Conservation (phyloP, 1,284 basidiomycete species). For the Ustilago shanxiensis region DNA sequence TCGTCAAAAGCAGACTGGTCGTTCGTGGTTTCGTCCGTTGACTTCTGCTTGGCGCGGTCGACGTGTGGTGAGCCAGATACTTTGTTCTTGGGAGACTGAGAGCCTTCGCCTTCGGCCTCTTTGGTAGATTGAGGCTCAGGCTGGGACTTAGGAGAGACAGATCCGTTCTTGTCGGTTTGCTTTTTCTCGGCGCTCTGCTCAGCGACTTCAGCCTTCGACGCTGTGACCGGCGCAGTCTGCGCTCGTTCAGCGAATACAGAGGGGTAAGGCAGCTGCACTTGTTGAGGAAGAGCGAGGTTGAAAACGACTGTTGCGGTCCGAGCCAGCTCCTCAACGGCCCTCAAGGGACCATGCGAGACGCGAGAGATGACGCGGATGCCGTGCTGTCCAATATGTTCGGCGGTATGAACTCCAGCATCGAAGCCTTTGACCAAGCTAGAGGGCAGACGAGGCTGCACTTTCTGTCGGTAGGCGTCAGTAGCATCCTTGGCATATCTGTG, state of each 20-base stretch:
- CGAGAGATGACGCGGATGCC: slow-evolving; percentile 18
- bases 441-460: slow-evolving; percentile 37
- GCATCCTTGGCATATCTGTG: slow-evolving; percentile 27
- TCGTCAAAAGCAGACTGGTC: slow-evolving; percentile 2
- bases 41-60: background rate
- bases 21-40: background rate
- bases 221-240: background rate
- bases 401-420: slow-evolving; percentile 25
- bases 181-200: slow-evolving; percentile 11
- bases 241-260: slow-evolving; percentile 31
- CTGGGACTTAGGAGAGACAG: background rate
- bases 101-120: slow-evolving; percentile 5
- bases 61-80: slow-evolving; percentile 33
- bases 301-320: slow-evolving; percentile 29
- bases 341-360: slow-evolving; percentile 33
- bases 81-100: slow-evolving; percentile 27
- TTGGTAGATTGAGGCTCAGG: background rate
- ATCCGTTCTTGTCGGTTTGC: background rate
- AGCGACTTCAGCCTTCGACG: slow-evolving; percentile 4
- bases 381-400: slow-evolving; percentile 32
- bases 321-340: slow-evolving; percentile 29
- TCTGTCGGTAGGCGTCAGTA: slow-evolving; percentile 14
- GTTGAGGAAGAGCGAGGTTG: slow-evolving; percentile 34
- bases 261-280: slow-evolving; percentile 45
- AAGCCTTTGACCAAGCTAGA: slow-evolving; percentile 40